Evolutionary conservation across 495 filamentous ascomycete genomes (phyloP), one percentile per base, ranked within the genome.

Genomic region (Aspergillus kassunensis): DNA sequence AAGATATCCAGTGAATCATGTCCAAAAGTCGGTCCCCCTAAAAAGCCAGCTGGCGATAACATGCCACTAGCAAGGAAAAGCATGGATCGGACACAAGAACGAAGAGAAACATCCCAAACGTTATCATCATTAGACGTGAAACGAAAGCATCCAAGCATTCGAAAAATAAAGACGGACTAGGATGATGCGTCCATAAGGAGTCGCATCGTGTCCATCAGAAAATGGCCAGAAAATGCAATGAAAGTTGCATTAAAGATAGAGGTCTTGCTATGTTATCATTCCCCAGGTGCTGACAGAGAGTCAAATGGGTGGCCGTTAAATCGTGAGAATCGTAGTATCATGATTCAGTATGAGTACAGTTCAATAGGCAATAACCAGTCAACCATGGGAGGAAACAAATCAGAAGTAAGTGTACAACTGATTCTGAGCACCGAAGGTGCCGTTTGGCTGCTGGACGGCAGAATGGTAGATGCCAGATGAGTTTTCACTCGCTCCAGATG

Each of bases 271-370:
- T 66, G 60, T 60, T 63, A 70, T 59, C 57, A 46, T 46, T 50
- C 50, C 66, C 56, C 53, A 60, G 56, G 60, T 54, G 58, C 55
- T 70, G 67, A 64, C 67, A 63, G 54, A 53, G 44, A 64, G 58
- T 65, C 59, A 59, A 33, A 33, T 11, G 51, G 52, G 40, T 57
- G 63, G 65, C 65, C 71, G 70, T 75, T 24, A 68, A 73, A 53
- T 76, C 71, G 66, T 74, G 57, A 69, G 61, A 52, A 66, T 76
- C 73, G 65, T 76, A 52, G 61, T 66, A 66, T 76, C 73, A 54
- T 76, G 68, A 55, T 76, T 49, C 62, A 65, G 50, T 73, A 73
- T 70, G 69, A 61, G 66, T 76, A 76, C 73, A 76, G 42, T 56
- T 61, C 59, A 59, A 57, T 54, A 51, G 60, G 53, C 48, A 58